Evolutionary conservation across 2,329 filamentous ascomycete genomes (phyloP).

Genomic region (Cordyceps javanica): DNA sequence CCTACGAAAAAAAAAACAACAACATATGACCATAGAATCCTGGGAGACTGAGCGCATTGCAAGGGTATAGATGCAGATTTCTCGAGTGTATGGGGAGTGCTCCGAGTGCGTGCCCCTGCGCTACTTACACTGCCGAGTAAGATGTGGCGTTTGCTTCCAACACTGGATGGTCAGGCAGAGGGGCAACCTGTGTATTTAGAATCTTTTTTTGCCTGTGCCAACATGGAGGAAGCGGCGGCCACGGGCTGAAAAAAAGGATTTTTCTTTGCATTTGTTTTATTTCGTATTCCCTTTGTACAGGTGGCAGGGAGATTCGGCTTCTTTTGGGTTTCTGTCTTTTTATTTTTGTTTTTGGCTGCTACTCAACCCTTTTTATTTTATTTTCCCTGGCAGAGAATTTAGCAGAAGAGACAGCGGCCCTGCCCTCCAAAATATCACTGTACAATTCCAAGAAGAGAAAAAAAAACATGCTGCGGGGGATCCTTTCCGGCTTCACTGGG

Average conservation of each 20-base stretch:
- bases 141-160: not conserved
- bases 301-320: slow-evolving; percentile 3
- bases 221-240: not conserved
- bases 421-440: too few species aligned
- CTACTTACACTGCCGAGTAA: not conserved
- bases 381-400: not conserved
- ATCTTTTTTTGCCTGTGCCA: not conserved
- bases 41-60: not conserved
- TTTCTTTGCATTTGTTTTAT: not conserved
- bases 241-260: not conserved
- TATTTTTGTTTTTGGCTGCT: too few species aligned
- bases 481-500: too few species aligned
- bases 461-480: too few species aligned
- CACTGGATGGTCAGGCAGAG: not conserved
- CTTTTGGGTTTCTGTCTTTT: not conserved
- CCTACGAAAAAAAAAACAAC: not conserved
- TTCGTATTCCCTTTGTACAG: not conserved
- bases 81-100: not conserved
- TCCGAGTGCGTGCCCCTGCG: not conserved
- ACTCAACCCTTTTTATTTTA: too few species aligned
- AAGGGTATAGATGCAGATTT: not conserved
- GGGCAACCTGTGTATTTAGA: slow-evolving; percentile 6
- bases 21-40: not conserved
- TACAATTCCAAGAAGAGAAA: too few species aligned
- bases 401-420: not conserved